Conservation (phyloP, 257 asterid species). For the Gentiana straminea region DNA sequence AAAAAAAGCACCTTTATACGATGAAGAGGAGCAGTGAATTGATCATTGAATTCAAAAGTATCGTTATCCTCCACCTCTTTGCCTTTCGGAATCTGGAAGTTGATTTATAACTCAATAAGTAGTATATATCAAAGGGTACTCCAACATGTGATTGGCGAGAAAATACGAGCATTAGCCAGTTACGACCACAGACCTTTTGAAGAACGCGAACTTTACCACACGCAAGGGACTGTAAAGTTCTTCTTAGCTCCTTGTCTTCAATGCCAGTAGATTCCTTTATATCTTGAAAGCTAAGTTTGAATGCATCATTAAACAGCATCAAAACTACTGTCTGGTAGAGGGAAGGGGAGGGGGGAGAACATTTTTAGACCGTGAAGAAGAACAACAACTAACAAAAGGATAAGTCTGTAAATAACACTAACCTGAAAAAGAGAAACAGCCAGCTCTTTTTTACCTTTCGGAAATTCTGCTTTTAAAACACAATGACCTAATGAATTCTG, state of each 20-base stretch:
- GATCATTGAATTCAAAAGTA: constrained; percentile 62
- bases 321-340: constrained; percentile 70
- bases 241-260: constrained; percentile 83
- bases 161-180: constrained; percentile 1
- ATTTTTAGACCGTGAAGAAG: not conserved
- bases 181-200: constrained; percentile 50
- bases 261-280: constrained; percentile 82
- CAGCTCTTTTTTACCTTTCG: constrained; percentile 89
- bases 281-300: constrained; percentile 82
- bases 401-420: constrained; percentile 16
- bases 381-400: not conserved
- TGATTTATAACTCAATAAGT: constrained; percentile 1
- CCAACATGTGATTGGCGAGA: not conserved
- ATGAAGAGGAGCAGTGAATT: constrained; percentile 69
- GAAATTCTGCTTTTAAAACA: constrained; percentile 80
- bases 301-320: constrained; percentile 91
- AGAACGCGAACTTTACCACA: constrained; percentile 94
- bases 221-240: constrained; percentile 96
- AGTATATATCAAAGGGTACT: not conserved
- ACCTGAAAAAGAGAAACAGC: constrained; percentile 98
- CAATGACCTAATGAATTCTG: constrained; percentile 91
- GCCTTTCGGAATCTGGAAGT: constrained; percentile 32
- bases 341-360: constrained; percentile 4
- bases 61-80: constrained; percentile 54
- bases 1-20: constrained; percentile 55